phyloP scores from a whole-genome alignment of 441 rosid species.

The Euphorbia schlechtendalii region DNA sequence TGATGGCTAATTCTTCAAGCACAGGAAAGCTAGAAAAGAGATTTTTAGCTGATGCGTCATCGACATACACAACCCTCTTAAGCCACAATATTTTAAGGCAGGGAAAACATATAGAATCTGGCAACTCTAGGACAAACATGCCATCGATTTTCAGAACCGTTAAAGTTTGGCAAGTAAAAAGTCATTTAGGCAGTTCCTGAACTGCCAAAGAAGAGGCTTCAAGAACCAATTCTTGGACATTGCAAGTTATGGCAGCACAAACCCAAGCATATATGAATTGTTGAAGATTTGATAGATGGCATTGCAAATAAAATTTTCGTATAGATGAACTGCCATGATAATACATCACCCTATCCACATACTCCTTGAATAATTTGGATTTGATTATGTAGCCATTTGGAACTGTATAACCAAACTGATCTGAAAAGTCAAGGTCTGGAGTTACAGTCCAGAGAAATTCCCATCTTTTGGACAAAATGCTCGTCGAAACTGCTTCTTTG shows the following conservation, averaged over 20 bases:
- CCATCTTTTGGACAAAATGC: not conserved
- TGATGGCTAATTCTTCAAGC: conserved; percentile 2
- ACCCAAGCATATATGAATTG: not conserved
- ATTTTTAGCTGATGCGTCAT: not conserved
- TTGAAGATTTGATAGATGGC: not conserved
- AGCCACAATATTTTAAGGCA: not conserved
- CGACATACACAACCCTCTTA: not conserved
- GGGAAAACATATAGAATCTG: not conserved
- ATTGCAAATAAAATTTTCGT: not conserved
- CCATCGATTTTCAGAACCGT: not conserved
- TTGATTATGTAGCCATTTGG: not conserved
- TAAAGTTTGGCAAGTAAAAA: conserved; percentile 4
- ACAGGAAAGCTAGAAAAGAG: conserved; percentile 8
- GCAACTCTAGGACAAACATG: not conserved
- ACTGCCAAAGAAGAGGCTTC: not conserved
- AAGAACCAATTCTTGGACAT: not conserved
- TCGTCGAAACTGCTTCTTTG: not conserved
- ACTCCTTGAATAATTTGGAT: not conserved
- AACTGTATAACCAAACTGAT: not conserved
- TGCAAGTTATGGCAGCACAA: not conserved
- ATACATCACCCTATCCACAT: not conserved
- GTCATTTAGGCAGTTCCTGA: conserved; percentile 2
- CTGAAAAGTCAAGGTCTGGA: not conserved
- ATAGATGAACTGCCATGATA: not conserved
- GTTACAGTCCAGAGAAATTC: not conserved